Evolutionary conservation across 352 stramenopile species (phyloP), one percentile per base, ranked within the genome.

Genomic region (Phytophthora fragariae): DNA sequence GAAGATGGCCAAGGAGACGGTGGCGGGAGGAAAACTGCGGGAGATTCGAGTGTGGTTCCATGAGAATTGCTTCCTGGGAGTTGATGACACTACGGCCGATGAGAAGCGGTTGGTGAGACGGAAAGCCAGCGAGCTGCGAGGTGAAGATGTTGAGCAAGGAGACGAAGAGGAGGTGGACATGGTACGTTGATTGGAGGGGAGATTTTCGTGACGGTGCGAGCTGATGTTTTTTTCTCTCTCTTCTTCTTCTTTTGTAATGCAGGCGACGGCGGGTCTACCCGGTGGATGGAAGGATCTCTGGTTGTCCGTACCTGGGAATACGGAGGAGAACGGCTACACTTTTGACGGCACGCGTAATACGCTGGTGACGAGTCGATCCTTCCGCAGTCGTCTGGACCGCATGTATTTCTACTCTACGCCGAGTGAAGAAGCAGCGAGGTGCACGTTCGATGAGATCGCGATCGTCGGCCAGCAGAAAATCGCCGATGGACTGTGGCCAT

Each of bases 31-130:
- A 2, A 77, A 80, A 29, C 50, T 61, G 4, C 56, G 88, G 14
- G 81, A 92, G 29, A 88, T 91, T 1, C 80, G 65, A 29, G 66
- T 84, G 56, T 95, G 86, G 86, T 89, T 80, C 56, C 88, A 95
- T 63, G 63, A 77, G 19, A 50, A 29, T 11, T 95, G 88, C 59
- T 92, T 91, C 58, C 3, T 90, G 0, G 31, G 41, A 10, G 62
- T 57, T n/a, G 1, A 50, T 37, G 53, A 2, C 9, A 81, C 79
- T 29, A 80, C 63, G 4, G 64, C 81, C 15, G 65, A 73, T 21
- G 84, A 92, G 57, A 90, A 91, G 47, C 60, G 72, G 14, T 60
- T 81, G 35, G 70, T 91, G 44, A 57, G 58, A 55, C 75, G 37
- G 27, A 72, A 52, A 21, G 66, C 4, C 0, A 24, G 29, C 47